These are phyloP conservation scores for Penicillium sp. DNA, from an alignment of 2,329 filamentous ascomycete species.

Conservation along the genomic window DNA sequence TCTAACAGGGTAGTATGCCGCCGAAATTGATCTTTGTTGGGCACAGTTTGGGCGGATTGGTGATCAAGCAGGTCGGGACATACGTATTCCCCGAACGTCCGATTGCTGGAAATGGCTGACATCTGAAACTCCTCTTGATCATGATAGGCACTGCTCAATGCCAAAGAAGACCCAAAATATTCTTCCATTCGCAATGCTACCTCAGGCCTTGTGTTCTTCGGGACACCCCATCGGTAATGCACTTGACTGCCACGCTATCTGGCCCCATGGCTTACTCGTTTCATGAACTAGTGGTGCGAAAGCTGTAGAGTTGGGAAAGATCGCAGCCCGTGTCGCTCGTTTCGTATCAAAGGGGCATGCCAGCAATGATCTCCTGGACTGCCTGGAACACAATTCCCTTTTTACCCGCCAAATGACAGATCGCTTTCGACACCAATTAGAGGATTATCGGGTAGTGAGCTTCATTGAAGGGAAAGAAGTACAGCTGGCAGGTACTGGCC, in stretches of 20 bases:
- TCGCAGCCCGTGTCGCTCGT: constrained; percentile 34
- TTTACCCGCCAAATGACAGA: constrained; percentile 35
- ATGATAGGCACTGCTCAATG: constrained; percentile 33
- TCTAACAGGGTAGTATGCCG: constrained; percentile 16
- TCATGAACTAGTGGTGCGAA: constrained; percentile 25
- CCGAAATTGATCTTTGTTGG: constrained; percentile 35
- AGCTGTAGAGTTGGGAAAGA: constrained; percentile 35
- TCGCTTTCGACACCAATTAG: constrained; percentile 36
- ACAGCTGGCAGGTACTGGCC: constrained; percentile 28
- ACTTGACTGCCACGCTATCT: background rate
- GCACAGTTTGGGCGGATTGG: constrained; percentile 34
- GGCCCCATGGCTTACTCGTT: background rate
- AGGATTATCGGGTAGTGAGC: constrained; percentile 37
- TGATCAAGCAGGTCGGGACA: constrained; percentile 33
- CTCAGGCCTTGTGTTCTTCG: constrained; percentile 37
- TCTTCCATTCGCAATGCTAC: constrained; percentile 34
- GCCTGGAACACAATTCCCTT: constrained; percentile 32
- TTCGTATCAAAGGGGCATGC: constrained; percentile 35
- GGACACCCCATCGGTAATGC: constrained; percentile 32
- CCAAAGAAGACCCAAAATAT: constrained; percentile 38
- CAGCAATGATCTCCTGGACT: constrained; percentile 32
- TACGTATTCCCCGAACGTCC: background rate
- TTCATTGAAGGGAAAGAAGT: constrained; percentile 38
- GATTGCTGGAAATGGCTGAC: background rate
- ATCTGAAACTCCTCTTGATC: background rate